A percentile compares a stretch with the other conserved stretches of the same genome.
Conservation (phyloP, 108 stramenopile genomes). For the Skeletonema marinoi region DNA sequence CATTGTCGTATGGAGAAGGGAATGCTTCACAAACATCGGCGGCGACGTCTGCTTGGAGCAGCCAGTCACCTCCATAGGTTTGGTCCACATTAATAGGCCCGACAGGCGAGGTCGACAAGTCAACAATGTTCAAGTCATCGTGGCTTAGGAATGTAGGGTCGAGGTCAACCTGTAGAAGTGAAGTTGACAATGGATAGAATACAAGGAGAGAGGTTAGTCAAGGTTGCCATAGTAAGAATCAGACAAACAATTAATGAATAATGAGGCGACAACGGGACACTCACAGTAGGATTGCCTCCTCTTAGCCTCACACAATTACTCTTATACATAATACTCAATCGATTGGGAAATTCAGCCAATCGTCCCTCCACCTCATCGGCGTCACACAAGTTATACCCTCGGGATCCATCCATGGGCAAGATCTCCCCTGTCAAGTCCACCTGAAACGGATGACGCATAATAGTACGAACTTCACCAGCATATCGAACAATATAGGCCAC, state of each 20-base stretch:
- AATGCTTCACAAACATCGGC: slow-evolving; percentile 34
- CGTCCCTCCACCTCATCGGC: slow-evolving; percentile 42
- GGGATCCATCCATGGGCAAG: slow-evolving; percentile 33
- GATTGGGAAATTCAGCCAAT: slow-evolving; percentile 5
- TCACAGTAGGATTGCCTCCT: slow-evolving; percentile 41
- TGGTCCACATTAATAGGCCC: slow-evolving; percentile 28
- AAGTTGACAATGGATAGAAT: neutral
- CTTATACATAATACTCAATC: slow-evolving; percentile 28
- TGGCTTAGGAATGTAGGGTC: slow-evolving; percentile 38
- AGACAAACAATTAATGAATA: too few species aligned
- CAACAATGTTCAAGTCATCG: slow-evolving; percentile 33
- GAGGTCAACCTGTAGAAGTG: slow-evolving; percentile 12
- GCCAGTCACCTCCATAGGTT: slow-evolving; percentile 39
- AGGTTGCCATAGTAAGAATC: too few species aligned
- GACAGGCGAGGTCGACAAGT: slow-evolving; percentile 19
- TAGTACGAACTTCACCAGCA: slow-evolving; percentile 38
- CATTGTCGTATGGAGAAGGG: slow-evolving; percentile 48
- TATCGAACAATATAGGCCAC: slow-evolving; percentile 37
- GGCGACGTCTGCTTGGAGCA: slow-evolving; percentile 25
- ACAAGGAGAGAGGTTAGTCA: neutral
- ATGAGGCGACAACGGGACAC: neutral
- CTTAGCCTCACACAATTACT: slow-evolving; percentile 15
- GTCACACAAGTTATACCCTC: slow-evolving; percentile 31
- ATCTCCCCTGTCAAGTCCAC: slow-evolving; percentile 25
- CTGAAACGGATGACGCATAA: slow-evolving; percentile 33